A percentile compares a stretch with the other conserved stretches of the same genome.
Evolutionary conservation across 2,329 filamentous ascomycete species (phyloP).

Genomic region (Drechslerella coelobrocha): DNA sequence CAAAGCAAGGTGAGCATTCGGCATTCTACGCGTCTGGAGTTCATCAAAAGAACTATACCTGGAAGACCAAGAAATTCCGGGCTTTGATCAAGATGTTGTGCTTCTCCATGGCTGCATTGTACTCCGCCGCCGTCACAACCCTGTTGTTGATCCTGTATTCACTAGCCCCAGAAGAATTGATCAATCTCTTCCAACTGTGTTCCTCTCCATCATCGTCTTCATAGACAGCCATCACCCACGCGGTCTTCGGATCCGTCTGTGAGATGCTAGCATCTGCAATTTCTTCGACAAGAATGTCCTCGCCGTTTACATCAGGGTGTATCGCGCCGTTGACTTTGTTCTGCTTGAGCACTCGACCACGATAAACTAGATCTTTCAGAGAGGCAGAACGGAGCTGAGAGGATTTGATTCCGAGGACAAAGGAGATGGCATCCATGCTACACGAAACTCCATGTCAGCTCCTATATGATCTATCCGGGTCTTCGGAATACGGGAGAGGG

Average conservation of each 20-base stretch:
- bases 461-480: neutral
- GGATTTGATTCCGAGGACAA: slow-evolving; percentile 97
- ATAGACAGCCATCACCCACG: slow-evolving; percentile 99
- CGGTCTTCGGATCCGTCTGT: slow-evolving; percentile 86
- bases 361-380: slow-evolving; percentile 92
- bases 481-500: neutral
- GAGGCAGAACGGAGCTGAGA: slow-evolving; percentile 95
- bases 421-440: slow-evolving; percentile 99
- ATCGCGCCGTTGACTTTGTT: slow-evolving; percentile 86
- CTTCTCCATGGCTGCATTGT: slow-evolving; percentile 87
- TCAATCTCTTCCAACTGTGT: slow-evolving; percentile 93
- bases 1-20: neutral
- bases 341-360: slow-evolving; percentile 76
- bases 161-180: slow-evolving; percentile 84
- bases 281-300: slow-evolving; percentile 67
- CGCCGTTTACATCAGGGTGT: slow-evolving; percentile 66
- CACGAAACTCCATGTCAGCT: slow-evolving; percentile 10
- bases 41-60: slow-evolving; percentile 58
- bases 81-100: slow-evolving; percentile 99
- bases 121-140: slow-evolving; percentile 84
- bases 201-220: slow-evolving; percentile 90
- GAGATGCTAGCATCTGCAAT: slow-evolving; percentile 67
- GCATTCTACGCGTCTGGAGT: neutral
- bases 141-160: slow-evolving; percentile 98
- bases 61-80: slow-evolving; percentile 96